Evolutionary conservation across 148 eudicot species (phyloP).

Genomic region (Rhododendron ferrugineum): DNA sequence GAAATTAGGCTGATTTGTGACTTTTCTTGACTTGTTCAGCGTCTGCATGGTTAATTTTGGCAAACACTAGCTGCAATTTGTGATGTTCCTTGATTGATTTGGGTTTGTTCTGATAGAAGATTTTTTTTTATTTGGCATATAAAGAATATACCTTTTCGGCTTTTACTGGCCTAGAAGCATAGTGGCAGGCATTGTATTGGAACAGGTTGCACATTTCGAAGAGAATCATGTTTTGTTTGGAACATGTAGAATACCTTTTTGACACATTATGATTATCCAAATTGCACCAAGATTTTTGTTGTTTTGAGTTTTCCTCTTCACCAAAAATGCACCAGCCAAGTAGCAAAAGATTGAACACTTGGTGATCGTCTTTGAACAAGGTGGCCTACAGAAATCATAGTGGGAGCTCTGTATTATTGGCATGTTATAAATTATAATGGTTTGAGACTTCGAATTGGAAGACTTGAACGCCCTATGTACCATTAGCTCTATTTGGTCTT

Average conservation of each 20-base stretch:
- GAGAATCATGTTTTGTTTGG: background rate
- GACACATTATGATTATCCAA: background rate
- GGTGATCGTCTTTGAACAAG: background rate
- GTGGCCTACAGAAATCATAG: background rate
- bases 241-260: background rate
- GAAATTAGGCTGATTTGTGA: background rate
- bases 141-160: background rate
- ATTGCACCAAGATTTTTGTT: background rate
- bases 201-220: background rate
- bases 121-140: background rate
- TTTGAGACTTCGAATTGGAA: background rate
- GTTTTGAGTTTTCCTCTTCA: background rate
- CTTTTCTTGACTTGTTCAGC: background rate
- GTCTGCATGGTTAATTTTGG: background rate
- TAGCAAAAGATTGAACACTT: background rate
- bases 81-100: background rate
- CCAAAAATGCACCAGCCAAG: background rate
- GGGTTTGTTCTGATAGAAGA: background rate
- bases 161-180: background rate
- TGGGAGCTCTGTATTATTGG: background rate
- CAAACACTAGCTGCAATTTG: background rate
- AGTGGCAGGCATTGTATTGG: background rate
- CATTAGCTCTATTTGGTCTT: background rate
- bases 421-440: background rate
- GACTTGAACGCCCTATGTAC: background rate